phyloP scores from a whole-genome alignment of 352 stramenopile species.

The Pythium graminicola region DNA sequence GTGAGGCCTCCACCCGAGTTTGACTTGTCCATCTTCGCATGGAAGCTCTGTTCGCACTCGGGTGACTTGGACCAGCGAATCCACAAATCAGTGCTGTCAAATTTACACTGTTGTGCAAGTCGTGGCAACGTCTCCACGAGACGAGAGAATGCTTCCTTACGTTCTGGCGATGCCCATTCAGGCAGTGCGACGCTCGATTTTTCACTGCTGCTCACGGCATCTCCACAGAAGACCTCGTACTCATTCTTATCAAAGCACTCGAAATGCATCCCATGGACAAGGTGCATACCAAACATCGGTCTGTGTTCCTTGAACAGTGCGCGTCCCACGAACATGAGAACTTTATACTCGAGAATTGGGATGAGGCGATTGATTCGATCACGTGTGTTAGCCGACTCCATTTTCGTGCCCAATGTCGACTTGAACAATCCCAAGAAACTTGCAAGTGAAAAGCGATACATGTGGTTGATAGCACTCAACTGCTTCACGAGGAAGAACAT shows the following conservation, averaged over 20 bases:
- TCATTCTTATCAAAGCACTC: slow-evolving; percentile 91
- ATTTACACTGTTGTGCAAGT: slow-evolving; percentile 68
- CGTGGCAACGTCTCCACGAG: slow-evolving; percentile 71
- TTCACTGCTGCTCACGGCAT: slow-evolving; percentile 40
- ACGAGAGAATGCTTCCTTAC: slow-evolving; percentile 76
- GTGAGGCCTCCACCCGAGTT: slow-evolving; percentile 46
- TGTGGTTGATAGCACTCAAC: slow-evolving; percentile 88
- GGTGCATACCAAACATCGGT: slow-evolving; percentile 91
- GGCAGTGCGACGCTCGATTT: slow-evolving; percentile 32
- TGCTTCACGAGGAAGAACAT: slow-evolving; percentile 94
- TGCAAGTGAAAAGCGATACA: slow-evolving; percentile 94
- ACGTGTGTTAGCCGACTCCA: slow-evolving; percentile 66
- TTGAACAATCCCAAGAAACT: slow-evolving; percentile 88
- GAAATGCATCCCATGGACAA: slow-evolving; percentile 90
- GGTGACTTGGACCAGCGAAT: slow-evolving; percentile 80
- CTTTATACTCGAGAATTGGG: slow-evolving; percentile 81
- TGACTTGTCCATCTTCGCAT: slow-evolving; percentile 76
- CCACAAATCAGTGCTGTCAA: slow-evolving; percentile 83
- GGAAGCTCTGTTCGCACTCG: slow-evolving; percentile 90
- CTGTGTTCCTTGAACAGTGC: slow-evolving; percentile 92
- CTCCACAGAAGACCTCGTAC: slow-evolving; percentile 91
- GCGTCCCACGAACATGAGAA: slow-evolving; percentile 90
- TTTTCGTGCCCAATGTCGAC: slow-evolving; percentile 70
- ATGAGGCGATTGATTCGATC: slow-evolving; percentile 80
- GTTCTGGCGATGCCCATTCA: slow-evolving; percentile 78